These are phyloP conservation scores for Nakataea oryzae DNA, from an alignment of 2,329 filamentous ascomycete species.

Conservation along the genomic window DNA sequence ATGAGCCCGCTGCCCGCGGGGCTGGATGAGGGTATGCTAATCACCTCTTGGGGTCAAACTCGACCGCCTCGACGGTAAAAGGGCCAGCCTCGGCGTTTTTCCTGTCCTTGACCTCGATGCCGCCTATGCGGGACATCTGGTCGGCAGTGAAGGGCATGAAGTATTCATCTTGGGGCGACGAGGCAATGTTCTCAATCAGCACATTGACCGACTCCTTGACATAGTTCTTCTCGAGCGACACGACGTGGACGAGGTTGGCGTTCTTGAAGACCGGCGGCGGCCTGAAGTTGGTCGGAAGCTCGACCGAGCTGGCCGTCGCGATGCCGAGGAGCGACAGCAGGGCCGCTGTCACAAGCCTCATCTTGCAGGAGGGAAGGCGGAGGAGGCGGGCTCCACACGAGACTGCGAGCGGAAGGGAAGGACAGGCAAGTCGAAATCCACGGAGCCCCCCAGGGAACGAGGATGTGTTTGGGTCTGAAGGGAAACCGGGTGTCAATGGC, in stretches of 20 bases:
- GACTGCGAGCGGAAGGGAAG: background rate
- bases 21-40: slow-evolving; percentile 7
- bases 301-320: slow-evolving; percentile 24
- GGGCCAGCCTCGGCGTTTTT: slow-evolving; percentile 59
- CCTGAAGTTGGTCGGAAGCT: slow-evolving; percentile 58
- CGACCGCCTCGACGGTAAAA: slow-evolving; percentile 61
- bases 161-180: slow-evolving; percentile 76
- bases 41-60: slow-evolving; percentile 50
- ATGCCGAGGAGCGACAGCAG: slow-evolving; percentile 43
- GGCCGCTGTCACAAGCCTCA: slow-evolving; percentile 40
- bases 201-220: slow-evolving; percentile 86
- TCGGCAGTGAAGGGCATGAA: slow-evolving; percentile 76
- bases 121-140: slow-evolving; percentile 68
- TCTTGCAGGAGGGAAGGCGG: slow-evolving; percentile 18
- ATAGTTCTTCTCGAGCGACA: slow-evolving; percentile 90
- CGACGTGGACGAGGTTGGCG: slow-evolving; percentile 76
- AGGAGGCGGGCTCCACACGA: slow-evolving; percentile 4
- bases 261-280: slow-evolving; percentile 92
- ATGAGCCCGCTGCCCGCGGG: slow-evolving; percentile 3
- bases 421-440: background rate
- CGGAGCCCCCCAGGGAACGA: background rate
- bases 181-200: slow-evolving; percentile 80
- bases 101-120: slow-evolving; percentile 86
- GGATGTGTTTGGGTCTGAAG: background rate
- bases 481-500: background rate